phyloP scores from a whole-genome alignment of 2,329 filamentous ascomycete genomes.

The Nakataea oryzae region DNA sequence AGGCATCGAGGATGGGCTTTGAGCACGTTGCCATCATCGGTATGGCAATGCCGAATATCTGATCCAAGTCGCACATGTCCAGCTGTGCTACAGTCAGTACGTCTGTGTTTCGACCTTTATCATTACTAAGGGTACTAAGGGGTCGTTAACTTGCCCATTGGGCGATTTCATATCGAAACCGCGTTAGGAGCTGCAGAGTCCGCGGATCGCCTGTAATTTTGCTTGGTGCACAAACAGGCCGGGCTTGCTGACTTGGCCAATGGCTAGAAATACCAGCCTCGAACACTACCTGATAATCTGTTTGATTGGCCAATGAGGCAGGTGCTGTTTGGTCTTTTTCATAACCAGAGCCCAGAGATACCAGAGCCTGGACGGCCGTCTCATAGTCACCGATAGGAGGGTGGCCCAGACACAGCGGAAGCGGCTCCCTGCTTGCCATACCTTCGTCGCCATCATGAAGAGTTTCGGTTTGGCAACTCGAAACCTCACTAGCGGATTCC shows the following conservation, averaged over 20 bases:
- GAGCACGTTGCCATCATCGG: slow-evolving; percentile 18
- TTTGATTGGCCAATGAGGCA: no score
- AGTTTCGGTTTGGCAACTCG: background rate
- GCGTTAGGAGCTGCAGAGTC: slow-evolving; percentile 21
- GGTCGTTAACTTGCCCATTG: slow-evolving; percentile 25
- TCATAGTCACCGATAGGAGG: background rate
- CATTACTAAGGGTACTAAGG: background rate
- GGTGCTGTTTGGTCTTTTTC: background rate
- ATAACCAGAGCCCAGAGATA: background rate
- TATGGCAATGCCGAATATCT: slow-evolving; percentile 27
- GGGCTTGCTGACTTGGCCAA: background rate
- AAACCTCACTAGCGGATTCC: background rate
- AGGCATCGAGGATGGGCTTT: slow-evolving; percentile 5
- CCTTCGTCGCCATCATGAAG: background rate
- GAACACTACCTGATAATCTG: background rate
- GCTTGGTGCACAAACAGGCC: background rate
- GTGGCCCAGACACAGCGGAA: background rate
- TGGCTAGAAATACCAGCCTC: background rate
- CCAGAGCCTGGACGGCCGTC: background rate
- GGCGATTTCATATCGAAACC: slow-evolving; percentile 32
- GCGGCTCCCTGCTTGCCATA: background rate
- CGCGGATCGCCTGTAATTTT: background rate
- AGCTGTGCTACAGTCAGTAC: slow-evolving; percentile 17
- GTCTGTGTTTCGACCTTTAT: background rate
- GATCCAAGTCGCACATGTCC: slow-evolving; percentile 28